These are phyloP conservation scores for Candolleomyces aberdarensis DNA, from an alignment of 768 basidiomycete species.

Conservation along the genomic window DNA sequence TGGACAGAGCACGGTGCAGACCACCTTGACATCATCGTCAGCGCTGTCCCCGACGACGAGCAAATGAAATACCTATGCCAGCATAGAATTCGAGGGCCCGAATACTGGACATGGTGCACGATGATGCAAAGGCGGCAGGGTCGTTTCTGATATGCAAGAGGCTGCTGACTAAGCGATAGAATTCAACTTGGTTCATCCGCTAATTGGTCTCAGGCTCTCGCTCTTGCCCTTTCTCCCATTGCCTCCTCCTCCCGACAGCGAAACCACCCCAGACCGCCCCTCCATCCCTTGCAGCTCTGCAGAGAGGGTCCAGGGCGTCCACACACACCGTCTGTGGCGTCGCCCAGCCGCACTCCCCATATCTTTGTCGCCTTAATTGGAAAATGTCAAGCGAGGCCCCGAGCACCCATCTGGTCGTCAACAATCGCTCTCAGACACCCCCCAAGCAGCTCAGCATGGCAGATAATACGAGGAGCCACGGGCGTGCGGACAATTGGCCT, in stretches of 20 bases:
- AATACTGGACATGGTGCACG: slow-evolving; percentile 20
- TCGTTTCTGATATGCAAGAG: not conserved
- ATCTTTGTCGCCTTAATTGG: not conserved
- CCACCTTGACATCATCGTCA: slow-evolving; percentile 42
- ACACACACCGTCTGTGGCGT: too few species aligned
- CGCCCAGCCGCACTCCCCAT: too few species aligned
- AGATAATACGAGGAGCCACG: not conserved
- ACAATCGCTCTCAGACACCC: slow-evolving; percentile 1
- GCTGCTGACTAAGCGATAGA: slow-evolving; percentile 4
- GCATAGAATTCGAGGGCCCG: slow-evolving; percentile 69
- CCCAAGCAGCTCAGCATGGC: not conserved
- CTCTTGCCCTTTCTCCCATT: not conserved
- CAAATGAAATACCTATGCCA: slow-evolving; percentile 43
- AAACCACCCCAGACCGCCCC: not conserved
- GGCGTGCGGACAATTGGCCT: not conserved
- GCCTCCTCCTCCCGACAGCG: not conserved
- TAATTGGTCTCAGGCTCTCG: not conserved
- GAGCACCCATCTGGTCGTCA: not conserved
- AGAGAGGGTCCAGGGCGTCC: too few species aligned
- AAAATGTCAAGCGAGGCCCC: slow-evolving; percentile 4
- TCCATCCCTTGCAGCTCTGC: not conserved
- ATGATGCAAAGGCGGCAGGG: not conserved
- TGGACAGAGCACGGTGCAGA: slow-evolving; percentile 61
- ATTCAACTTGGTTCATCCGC: slow-evolving; percentile 6
- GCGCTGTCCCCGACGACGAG: too few species aligned